phyloP scores from a whole-genome alignment of 140 eudicot genomes.

The Anethum foeniculum region DNA sequence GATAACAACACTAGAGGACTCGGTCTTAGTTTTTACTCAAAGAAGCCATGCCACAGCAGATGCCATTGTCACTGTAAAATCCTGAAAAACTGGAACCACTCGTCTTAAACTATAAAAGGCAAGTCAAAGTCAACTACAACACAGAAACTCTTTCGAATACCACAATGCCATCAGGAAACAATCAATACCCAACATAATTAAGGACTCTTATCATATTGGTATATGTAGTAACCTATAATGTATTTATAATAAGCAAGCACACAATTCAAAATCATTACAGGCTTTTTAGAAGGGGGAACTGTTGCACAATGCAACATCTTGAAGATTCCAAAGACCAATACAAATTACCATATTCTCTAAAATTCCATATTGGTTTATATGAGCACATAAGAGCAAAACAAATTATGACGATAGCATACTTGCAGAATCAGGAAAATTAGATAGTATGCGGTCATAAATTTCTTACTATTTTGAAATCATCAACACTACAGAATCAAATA shows the following conservation, averaged over 20 bases:
- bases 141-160: background rate
- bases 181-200: background rate
- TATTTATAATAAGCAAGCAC: background rate
- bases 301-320: background rate
- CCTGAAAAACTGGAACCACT: background rate
- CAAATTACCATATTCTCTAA: background rate
- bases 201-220: background rate
- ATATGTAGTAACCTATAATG: background rate
- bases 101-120: background rate
- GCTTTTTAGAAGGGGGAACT: background rate
- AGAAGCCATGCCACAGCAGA: constrained; percentile 22
- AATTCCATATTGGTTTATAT: background rate
- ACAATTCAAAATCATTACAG: background rate
- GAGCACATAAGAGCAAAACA: background rate
- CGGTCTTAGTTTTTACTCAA: constrained; percentile 14
- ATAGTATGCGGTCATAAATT: background rate
- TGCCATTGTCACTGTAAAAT: constrained; percentile 19
- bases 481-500: background rate
- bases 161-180: background rate
- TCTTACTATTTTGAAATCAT: background rate
- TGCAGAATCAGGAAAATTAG: background rate
- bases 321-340: background rate
- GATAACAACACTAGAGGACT: background rate
- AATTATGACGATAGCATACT: background rate
- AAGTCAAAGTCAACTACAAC: background rate